Conservation (phyloP, 495 filamentous ascomycete genomes). For the Tuber aestivum region DNA sequence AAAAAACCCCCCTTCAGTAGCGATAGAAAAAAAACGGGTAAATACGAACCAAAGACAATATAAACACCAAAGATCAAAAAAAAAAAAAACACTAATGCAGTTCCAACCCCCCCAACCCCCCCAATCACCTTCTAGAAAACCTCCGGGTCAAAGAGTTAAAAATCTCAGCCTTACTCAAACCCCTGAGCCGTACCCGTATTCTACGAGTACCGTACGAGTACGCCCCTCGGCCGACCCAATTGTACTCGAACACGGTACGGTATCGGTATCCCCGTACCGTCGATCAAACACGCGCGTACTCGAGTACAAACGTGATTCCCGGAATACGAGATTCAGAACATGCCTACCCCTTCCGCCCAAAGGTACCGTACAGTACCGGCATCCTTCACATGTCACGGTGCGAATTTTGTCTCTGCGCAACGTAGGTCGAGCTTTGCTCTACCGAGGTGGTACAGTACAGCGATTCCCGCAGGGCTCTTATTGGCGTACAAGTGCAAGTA, state of each 20-base stretch:
- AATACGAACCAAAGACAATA: neutral
- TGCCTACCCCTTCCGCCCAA: neutral
- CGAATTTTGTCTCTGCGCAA: neutral
- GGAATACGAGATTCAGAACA: neutral
- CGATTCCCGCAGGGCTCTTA: neutral
- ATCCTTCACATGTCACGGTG: neutral
- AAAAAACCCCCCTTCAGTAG: neutral
- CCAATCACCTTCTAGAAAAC: neutral
- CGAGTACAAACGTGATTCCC: neutral
- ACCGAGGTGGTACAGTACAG: neutral
- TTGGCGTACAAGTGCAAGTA: neutral
- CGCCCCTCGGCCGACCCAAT: neutral
- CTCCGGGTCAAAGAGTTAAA: neutral
- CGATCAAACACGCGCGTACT: neutral
- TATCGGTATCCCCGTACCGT: neutral
- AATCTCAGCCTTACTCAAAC: neutral
- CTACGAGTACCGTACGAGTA: no score
- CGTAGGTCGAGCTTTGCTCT: neutral
- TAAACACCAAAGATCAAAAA: neutral
- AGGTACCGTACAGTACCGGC: no score
- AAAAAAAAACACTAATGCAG: no score
- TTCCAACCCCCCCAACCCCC: neutral
- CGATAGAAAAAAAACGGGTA: neutral
- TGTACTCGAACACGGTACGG: neutral
- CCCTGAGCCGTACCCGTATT: neutral